Base-by-base conservation (phyloP, 129 eudicot species). In the Solidago caesia region DNA sequence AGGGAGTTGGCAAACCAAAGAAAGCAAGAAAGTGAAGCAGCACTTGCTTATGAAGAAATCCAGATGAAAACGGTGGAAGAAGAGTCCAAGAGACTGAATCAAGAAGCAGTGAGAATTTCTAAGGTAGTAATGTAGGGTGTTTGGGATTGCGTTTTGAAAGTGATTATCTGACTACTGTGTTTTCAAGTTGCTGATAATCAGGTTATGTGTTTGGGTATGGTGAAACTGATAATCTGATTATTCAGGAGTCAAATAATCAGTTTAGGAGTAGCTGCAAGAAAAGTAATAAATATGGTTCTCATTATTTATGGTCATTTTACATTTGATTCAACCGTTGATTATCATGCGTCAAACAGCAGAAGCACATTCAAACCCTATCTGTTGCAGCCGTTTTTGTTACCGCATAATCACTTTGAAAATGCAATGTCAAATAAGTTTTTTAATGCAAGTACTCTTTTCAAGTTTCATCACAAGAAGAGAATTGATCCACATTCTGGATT, bases 81-180 rank as follows among this genome's bases (percentile, higher is more conserved):
- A 73, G 89, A 85, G 57, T 78, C 88, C 0, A 81, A 80, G 45
- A 73, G 80, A 44, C 75, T 87, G 83, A 88, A 78, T 71, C 83
- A 89, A 78, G 85, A 82, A 78, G 88, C 87, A 42, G 86, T 80
- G 45, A 88, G 84, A 68, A 89, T 84, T 70, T 83, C 91, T 59
- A 89, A 87, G 89, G 97, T 88, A 73, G 9, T n/a, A 39, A 42
- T 42, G 47, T 7, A 21, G 25, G 25, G 59, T 14, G 25, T 1
- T 53, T 53, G 14, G 8, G 2, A 53, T 5, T 53, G 59, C 7
- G 4, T 52, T 13, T 53, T 51, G 5, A 1, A 51, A 48, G 53
- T 51, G 6, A 3, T 5, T 1, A 13, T 51, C 57, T 5, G 59
- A 4, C 6, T 14, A 12, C 10, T 53, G 3, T 2, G 25, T 53